Evolutionary conservation across 768 basidiomycete genomes (phyloP).

Genomic region (Lactarius vividus): DNA sequence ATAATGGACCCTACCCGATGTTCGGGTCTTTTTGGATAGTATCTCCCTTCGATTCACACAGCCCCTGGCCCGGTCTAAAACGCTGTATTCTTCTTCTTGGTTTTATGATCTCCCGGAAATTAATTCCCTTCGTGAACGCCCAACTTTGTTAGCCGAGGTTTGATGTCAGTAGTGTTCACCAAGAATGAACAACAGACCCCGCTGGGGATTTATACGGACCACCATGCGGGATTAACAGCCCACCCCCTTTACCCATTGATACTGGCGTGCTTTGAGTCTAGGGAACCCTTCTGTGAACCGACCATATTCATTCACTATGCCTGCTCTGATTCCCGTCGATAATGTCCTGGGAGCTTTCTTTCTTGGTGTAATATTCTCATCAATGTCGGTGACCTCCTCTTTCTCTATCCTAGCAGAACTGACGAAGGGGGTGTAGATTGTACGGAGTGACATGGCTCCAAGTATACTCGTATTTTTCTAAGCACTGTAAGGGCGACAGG

Average conservation of each 20-base stretch:
- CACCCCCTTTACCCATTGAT: background rate
- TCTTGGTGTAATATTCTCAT: constrained; percentile 9
- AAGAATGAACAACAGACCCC: background rate
- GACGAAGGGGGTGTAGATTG: background rate
- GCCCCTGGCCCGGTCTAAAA: background rate
- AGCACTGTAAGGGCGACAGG: background rate
- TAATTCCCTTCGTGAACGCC: background rate
- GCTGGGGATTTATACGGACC: background rate
- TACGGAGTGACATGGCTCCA: constrained; percentile 13
- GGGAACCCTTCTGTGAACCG: background rate
- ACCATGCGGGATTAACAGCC: background rate
- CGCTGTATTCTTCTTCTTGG: background rate
- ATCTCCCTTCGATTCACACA: background rate
- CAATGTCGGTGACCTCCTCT: background rate
- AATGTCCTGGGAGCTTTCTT: constrained; percentile 5
- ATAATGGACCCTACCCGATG: too few relatives aligned
- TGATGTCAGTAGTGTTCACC: background rate
- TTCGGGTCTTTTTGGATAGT: too few relatives aligned
- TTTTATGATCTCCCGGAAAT: background rate
- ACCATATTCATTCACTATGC: background rate
- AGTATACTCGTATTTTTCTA: constrained; percentile 4
- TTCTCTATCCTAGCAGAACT: background rate
- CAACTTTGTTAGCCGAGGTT: background rate
- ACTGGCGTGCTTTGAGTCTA: background rate
- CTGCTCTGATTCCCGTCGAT: background rate